A percentile compares a stretch with the other conserved stretches of the same genome.
These are phyloP conservation scores for Nothophaeocryptopus gaeumannii DNA, from an alignment of 2,329 filamentous ascomycete species.

Conservation along the genomic window DNA sequence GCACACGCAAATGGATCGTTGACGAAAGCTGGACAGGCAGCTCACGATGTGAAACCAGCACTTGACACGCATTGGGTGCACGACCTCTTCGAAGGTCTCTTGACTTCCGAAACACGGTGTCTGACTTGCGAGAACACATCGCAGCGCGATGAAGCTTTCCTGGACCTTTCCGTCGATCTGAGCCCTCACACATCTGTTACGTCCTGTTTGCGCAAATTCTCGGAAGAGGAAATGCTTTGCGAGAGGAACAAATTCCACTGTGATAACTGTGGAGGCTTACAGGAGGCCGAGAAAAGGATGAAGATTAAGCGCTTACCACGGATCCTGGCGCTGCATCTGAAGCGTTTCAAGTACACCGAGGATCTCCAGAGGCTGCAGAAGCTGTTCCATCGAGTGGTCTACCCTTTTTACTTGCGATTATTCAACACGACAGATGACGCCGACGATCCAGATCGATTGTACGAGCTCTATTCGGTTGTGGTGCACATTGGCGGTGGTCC, in stretches of 20 bases:
- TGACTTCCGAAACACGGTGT: constrained; percentile 95
- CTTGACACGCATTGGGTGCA: constrained; percentile 74
- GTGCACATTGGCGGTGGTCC: constrained; percentile 96
- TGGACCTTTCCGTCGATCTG: constrained; percentile 93
- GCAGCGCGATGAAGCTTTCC: constrained; percentile 89
- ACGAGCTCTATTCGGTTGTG: constrained; percentile 95
- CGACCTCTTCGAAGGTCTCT: constrained; percentile 89
- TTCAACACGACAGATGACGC: constrained; percentile 98
- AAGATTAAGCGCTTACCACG: constrained; percentile 94
- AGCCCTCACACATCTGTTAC: constrained; percentile 96
- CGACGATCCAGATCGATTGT: constrained; percentile 86
- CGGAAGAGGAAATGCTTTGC: constrained; percentile 96
- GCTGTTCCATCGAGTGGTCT: constrained; percentile 93
- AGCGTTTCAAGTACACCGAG: constrained; percentile 98
- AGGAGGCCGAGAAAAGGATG: constrained; percentile 98
- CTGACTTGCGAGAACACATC: constrained; percentile 94
- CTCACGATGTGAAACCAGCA: constrained; percentile 19
- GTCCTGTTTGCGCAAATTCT: constrained; percentile 91
- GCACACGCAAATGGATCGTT: constrained; percentile 27
- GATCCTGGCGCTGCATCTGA: constrained; percentile 87
- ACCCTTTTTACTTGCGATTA: constrained; percentile 91
- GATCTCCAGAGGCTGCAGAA: constrained; percentile 92
- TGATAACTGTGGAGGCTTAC: constrained; percentile 91
- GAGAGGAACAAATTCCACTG: constrained; percentile 99
- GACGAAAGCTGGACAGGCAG: constrained; percentile 11